Evolutionary conservation across 2,329 filamentous ascomycete genomes (phyloP).

Genomic region (Beauveria australis): DNA sequence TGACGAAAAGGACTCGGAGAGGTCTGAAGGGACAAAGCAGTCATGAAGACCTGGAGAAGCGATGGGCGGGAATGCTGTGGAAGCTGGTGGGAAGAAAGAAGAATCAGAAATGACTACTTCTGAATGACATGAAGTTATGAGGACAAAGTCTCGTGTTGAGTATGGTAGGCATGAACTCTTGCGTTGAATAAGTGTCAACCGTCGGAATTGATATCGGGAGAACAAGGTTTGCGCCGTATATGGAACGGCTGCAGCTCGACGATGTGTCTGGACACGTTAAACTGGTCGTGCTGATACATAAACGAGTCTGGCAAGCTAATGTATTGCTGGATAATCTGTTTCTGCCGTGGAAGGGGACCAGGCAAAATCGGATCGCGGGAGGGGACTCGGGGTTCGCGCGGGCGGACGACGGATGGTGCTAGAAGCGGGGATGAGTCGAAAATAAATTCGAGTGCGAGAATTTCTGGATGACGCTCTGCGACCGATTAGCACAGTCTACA

Average conservation of each 20-base stretch:
- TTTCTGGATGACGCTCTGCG: conserved; percentile 4
- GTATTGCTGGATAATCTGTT: conserved; percentile 5
- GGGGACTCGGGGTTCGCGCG: background rate
- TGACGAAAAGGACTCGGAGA: conserved; percentile 8
- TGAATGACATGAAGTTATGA: conserved; percentile 49
- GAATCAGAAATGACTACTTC: conserved; percentile 47
- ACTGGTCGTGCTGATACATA: conserved; percentile 97
- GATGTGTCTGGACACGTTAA: conserved; percentile 90
- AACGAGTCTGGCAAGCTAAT: conserved; percentile 38
- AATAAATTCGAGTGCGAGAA: background rate
- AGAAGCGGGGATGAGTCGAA: conserved; percentile 6
- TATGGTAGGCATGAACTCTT: conserved; percentile 51
- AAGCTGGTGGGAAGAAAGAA: conserved; percentile 16
- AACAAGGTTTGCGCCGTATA: conserved; percentile 90
- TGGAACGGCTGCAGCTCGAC: conserved; percentile 96
- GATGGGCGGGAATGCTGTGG: background rate
- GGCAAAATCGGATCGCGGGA: conserved; percentile 9
- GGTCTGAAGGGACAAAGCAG: conserved; percentile 9
- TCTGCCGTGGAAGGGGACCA: conserved; percentile 6
- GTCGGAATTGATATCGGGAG: conserved; percentile 81
- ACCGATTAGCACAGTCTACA: conserved; percentile 9
- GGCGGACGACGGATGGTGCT: background rate
- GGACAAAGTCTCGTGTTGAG: conserved; percentile 38
- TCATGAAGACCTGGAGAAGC: conserved; percentile 8
- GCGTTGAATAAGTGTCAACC: conserved; percentile 56